These are phyloP conservation scores for Globisporangium emineosum DNA, from an alignment of 352 stramenopile genomes.

Conservation along the genomic window DNA sequence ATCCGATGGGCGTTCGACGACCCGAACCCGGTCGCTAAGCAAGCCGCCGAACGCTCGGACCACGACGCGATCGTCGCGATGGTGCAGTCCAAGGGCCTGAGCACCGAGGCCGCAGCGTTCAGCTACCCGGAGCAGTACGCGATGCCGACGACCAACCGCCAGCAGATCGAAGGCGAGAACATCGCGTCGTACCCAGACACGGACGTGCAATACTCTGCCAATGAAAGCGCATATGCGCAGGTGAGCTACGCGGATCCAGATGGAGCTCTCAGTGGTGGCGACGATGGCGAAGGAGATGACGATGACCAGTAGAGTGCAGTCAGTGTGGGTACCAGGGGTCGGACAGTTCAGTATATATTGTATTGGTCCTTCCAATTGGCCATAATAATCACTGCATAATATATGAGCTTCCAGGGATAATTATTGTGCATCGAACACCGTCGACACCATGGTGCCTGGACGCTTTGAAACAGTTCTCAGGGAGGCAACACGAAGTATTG, in stretches of 20 bases:
- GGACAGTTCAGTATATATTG: too few relatives aligned
- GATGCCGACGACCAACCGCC: slow-evolving; percentile 63
- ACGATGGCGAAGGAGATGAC: slow-evolving; percentile 16
- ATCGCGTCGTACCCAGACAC: slow-evolving; percentile 75
- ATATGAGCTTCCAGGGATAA: too few relatives aligned
- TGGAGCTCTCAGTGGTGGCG: slow-evolving; percentile 18
- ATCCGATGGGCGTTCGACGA: slow-evolving; percentile 93
- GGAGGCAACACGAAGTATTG: too few relatives aligned
- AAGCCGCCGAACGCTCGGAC: slow-evolving; percentile 81
- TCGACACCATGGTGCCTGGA: too few relatives aligned
- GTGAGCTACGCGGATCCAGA: slow-evolving; percentile 55
- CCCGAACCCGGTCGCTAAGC: slow-evolving; percentile 91
- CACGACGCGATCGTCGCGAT: slow-evolving; percentile 87
- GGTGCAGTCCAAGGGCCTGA: slow-evolving; percentile 64
- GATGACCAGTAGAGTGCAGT: slow-evolving; percentile 18
- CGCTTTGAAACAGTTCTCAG: too few relatives aligned
- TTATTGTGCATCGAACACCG: too few relatives aligned
- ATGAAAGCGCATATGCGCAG: slow-evolving; percentile 37
- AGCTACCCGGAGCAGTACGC: slow-evolving; percentile 78
- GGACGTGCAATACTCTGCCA: slow-evolving; percentile 43
- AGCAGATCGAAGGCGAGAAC: slow-evolving; percentile 59
- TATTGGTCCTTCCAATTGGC: too few relatives aligned
- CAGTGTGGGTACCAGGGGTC: too few relatives aligned
- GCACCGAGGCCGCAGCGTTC: slow-evolving; percentile 64
- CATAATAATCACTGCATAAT: too few relatives aligned